Conservation (phyloP, 2,329 filamentous ascomycete species). For the Exophiala oligosperma region DNA sequence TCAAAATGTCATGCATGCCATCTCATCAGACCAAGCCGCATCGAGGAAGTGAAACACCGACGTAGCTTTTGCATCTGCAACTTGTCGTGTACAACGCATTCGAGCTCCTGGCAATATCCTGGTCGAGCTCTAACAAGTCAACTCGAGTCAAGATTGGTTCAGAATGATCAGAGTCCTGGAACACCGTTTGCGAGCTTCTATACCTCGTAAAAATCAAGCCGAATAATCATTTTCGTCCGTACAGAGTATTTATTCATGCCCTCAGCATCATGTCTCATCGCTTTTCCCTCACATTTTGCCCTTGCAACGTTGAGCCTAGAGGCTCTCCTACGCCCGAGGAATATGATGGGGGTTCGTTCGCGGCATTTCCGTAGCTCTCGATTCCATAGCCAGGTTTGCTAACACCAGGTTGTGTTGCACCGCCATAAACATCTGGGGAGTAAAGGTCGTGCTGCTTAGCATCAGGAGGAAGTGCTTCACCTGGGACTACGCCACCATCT, state of each 20-base stretch:
- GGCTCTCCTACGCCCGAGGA: constrained; percentile 31
- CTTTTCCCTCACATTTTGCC: constrained; percentile 28
- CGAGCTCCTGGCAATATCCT: too few relatives aligned
- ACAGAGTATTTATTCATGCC: background rate
- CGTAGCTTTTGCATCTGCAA: too few relatives aligned
- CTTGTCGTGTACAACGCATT: too few relatives aligned
- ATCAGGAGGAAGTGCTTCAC: constrained; percentile 24
- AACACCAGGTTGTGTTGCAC: constrained; percentile 11
- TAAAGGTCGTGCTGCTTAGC: constrained; percentile 20
- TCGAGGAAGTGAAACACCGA: background rate
- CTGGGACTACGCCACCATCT: constrained; percentile 42
- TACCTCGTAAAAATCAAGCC: background rate
- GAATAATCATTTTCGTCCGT: too few relatives aligned
- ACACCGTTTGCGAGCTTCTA: background rate
- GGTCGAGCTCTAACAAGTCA: background rate
- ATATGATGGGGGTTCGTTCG: constrained; percentile 26
- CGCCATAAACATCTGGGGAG: constrained; percentile 15
- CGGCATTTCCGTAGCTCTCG: constrained; percentile 25
- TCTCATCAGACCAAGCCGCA: background rate
- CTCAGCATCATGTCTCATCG: constrained; percentile 9
- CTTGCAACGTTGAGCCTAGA: constrained; percentile 29
- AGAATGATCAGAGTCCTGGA: background rate
- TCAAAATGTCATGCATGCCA: constrained; percentile 1
- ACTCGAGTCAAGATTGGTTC: background rate
- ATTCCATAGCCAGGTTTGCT: constrained; percentile 24